Base-by-base conservation (phyloP, 192 early-diverging fungal genomes). In the Backusella westeae region DNA sequence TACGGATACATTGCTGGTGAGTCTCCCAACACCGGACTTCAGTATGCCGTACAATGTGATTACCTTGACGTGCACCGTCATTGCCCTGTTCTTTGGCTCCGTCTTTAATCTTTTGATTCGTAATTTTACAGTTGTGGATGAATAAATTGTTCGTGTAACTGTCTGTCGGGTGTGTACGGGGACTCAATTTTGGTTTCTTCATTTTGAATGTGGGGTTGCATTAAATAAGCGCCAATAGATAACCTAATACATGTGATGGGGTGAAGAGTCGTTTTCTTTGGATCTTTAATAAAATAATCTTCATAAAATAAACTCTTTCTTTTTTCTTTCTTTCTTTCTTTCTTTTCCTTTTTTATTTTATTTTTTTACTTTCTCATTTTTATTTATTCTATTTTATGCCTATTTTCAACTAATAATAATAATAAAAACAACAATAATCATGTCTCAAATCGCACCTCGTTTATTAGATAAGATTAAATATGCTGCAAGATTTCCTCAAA, bases 11-110 rank as follows among this genome's bases (percentile, higher is more conserved):
- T 75, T 98, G n/a, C 85, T 98, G 35, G 89, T 97, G 56, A 92
- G 90, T 71, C 87, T 98, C 66, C 97, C 98, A 1, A 98, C 97
- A 6, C 97, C 98, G 4, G 98, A 99, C 75, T 99, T 99, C 71
- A 94, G 92, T 67, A 99, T 99, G 98, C 97, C 97, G 0, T 99
- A 99, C 85, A 99, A 99, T 84, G 97, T 98, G 66, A 97, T 99
- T 70, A 97, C 98, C 1, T 87, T 98, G 83, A 96, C 97, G 10
- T 98, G 96, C 76, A 99, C 98, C 0, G 89, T 98, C 6, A 89
- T 99, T 72, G 96, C 96, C 7, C 82, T 98, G 52, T 97, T 95
- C 82, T 99, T 97, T 93, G 97, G 97, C 17, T 89, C 91, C n/a
- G 87, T 96, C 38, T 98, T 98, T 78, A 97, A 98, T 76, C 75